A percentile compares a stretch with the other conserved stretches of the same genome.
Conservation (phyloP, 2,329 filamentous ascomycete genomes). For the Lecanicillium sp. region DNA sequence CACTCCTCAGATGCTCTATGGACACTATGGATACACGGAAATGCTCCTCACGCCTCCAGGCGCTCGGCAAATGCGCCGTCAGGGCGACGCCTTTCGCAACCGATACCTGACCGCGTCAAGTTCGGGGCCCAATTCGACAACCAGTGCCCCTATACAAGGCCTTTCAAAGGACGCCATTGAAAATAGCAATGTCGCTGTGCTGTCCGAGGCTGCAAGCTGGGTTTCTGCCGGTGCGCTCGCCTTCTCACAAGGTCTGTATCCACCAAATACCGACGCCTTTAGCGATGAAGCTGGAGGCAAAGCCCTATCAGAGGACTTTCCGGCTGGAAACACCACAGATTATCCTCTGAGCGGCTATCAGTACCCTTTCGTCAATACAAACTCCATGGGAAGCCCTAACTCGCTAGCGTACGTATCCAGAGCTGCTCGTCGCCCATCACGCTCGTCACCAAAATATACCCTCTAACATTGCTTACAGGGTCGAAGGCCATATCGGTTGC, state of each 20-base stretch:
- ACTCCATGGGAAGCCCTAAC: constrained; percentile 35
- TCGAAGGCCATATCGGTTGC: constrained; percentile 32
- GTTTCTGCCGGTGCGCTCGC: constrained; percentile 62
- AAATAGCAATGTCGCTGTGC: constrained; percentile 35
- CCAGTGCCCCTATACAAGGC: constrained; percentile 30
- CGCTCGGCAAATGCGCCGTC: constrained; percentile 41
- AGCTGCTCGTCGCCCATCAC: too few species aligned
- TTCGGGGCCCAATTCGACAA: constrained; percentile 18
- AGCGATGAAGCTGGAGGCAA: constrained; percentile 18
- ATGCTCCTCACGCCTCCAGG: constrained; percentile 40
- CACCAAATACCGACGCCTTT: constrained; percentile 45
- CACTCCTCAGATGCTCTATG: constrained; percentile 31
- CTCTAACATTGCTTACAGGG: constrained; percentile 15
- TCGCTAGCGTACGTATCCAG: constrained; percentile 33
- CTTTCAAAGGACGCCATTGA: constrained; percentile 37
- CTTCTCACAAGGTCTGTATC: constrained; percentile 81
- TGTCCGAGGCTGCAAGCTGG: constrained; percentile 32
- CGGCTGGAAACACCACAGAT: constrained; percentile 30
- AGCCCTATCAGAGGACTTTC: constrained; percentile 33
- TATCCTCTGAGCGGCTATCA: constrained; percentile 74
- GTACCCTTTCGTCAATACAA: constrained; percentile 58
- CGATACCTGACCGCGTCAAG: constrained; percentile 34
- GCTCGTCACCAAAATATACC: too few species aligned
- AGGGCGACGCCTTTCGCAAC: constrained; percentile 38
- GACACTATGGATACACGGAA: constrained; percentile 12